Conservation (phyloP, 305 asterid species). For the Striga hermonthica region DNA sequence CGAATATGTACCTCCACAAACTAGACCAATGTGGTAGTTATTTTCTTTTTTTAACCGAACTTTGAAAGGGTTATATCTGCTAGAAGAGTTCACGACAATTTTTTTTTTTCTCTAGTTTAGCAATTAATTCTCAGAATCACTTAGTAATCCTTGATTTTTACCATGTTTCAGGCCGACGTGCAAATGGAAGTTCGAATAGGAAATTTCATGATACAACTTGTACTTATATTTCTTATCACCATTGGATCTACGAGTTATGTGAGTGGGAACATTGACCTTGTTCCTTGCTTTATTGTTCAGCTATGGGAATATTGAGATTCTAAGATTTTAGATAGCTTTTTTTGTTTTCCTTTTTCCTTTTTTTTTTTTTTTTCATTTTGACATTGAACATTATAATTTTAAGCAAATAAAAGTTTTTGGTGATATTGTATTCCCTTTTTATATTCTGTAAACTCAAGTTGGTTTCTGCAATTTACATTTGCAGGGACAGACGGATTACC, state of each 20-base stretch:
- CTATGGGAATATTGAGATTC: no score
- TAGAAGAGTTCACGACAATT: neutral
- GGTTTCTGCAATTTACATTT: constrained; percentile 26
- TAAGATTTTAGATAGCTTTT: no score
- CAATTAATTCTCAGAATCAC: neutral
- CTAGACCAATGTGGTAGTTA: no score
- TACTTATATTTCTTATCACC: constrained; percentile 27
- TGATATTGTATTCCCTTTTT: constrained; percentile 12
- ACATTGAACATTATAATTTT: neutral
- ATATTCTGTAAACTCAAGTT: constrained; percentile 16
- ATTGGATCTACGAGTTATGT: constrained; percentile 33
- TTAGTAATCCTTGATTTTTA: neutral
- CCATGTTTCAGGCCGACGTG: constrained; percentile 27
- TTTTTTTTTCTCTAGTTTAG: constrained; percentile 5
- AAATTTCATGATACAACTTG: constrained; percentile 10
- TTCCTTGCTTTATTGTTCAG: no score
- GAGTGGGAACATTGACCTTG: constrained; percentile 30
- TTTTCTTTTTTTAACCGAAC: no score
- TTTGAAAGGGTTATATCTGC: no score
- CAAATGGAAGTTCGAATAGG: constrained; percentile 34
- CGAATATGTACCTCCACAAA: no score
- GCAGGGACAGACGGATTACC: constrained; percentile 37
- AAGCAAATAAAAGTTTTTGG: neutral
- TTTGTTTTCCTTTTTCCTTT: constrained; percentile 4
- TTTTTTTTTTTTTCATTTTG: neutral